Conservation (phyloP, 163 green algal genomes). For the Botryococcus braunii region DNA sequence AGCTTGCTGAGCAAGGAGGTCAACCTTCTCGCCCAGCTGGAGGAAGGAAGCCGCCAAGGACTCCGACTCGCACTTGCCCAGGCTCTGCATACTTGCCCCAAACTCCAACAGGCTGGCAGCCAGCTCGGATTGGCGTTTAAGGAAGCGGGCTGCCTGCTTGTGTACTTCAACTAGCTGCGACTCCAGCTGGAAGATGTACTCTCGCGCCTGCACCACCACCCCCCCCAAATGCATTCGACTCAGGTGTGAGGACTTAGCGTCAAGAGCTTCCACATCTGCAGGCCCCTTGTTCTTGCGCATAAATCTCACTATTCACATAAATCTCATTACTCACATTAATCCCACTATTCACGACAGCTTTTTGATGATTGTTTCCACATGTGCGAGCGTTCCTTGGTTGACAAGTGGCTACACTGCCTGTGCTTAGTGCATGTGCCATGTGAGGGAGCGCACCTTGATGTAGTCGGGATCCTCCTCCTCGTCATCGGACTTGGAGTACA, state of each 20-base stretch:
- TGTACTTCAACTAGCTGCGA: slow-evolving; percentile 73
- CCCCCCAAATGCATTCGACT: too few relatives aligned
- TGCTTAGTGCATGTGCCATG: too few relatives aligned
- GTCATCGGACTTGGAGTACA: slow-evolving; percentile 43
- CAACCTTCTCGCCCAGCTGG: slow-evolving; percentile 23
- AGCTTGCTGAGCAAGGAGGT: slow-evolving; percentile 18
- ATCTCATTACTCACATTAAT: too few relatives aligned
- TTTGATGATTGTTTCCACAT: too few relatives aligned
- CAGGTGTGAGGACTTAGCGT: too few relatives aligned
- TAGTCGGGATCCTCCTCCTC: slow-evolving; percentile 66
- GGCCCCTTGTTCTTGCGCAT: too few relatives aligned
- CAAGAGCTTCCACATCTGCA: too few relatives aligned
- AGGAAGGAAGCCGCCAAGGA: slow-evolving; percentile 24
- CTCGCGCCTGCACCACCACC: slow-evolving; percentile 58
- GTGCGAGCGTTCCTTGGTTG: too few relatives aligned
- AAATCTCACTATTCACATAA: too few relatives aligned
- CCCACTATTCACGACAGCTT: too few relatives aligned
- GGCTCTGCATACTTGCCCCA: slow-evolving; percentile 21
- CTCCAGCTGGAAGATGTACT: slow-evolving; percentile 80
- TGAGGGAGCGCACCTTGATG: slow-evolving; percentile 30
- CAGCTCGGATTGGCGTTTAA: slow-evolving; percentile 65
- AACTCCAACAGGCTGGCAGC: slow-evolving; percentile 32
- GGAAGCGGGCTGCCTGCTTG: slow-evolving; percentile 59
- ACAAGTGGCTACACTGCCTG: too few relatives aligned
- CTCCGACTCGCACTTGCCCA: slow-evolving; percentile 32